Base-by-base conservation (phyloP, 1,284 basidiomycete genomes). In the Moesziomyces antarcticus region DNA sequence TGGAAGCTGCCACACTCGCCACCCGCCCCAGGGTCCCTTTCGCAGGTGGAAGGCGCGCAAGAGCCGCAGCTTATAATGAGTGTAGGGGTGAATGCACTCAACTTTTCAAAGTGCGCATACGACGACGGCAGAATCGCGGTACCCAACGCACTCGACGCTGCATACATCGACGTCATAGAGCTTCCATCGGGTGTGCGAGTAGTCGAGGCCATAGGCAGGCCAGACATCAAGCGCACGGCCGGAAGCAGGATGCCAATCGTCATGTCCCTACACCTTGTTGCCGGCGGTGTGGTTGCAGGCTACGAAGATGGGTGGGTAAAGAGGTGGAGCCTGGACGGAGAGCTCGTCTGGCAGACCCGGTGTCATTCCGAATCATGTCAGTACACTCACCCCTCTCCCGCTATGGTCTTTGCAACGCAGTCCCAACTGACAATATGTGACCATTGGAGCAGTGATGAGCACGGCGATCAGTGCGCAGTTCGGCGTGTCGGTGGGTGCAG, bases 61-160 rank as follows among this genome's bases (percentile, higher is more conserved):
- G 85, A 86, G 1, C 92, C 91, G 3, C 68, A 80, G 7, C 80
- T 92, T 7, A 78, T 85, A 3, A 90, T 89, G 72, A 90, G 90
- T 0, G 86, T 96, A 84, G 91, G 92, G 77, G 90, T 93, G 62
- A 97, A 96, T 82, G 89, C 93, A 2, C 87, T 96, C 69, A 96
- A 95, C 82, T 96, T 92, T 81, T 95, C 93, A 84, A 89, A 90
- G 1, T 94, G 95, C 82, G 88, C 5, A 80, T 91, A 77, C 67
- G 63, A 57, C 49, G 64, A 85, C 42, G 90, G 89, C 0, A 83
- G 92, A 48, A 82, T 96, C 44, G 93, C 91, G 0, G 85, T 96
- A 11, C 93, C 93, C 0, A 94, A 94, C 81, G 87, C 95, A 9
- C 87, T 93, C 20, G 93, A 97, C 74, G 94, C 93, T 8, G 89